Conservation (phyloP, 768 basidiomycete species). For the Termitomyces heimii region DNA sequence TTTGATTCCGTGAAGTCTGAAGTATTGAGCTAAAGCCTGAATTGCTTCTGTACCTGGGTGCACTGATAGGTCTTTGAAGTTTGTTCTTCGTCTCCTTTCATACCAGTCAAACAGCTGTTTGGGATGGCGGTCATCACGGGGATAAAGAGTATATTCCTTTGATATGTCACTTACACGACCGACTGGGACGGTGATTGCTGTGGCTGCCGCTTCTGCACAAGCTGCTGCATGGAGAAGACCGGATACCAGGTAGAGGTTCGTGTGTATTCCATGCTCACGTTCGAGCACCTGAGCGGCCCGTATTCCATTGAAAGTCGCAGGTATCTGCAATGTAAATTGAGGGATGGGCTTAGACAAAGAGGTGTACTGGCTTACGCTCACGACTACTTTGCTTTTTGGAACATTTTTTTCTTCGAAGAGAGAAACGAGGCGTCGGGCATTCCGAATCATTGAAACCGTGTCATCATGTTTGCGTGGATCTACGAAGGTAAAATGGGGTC, state of each 20-base stretch:
- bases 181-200: constrained; percentile 44
- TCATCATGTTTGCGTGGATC: constrained; percentile 41
- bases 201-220: constrained; percentile 47
- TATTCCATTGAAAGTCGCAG: constrained; percentile 52
- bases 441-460: constrained; percentile 29
- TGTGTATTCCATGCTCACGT: constrained; percentile 32
- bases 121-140: constrained; percentile 1
- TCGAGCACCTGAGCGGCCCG: constrained; percentile 37
- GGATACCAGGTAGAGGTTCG: constrained; percentile 48
- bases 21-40: constrained; percentile 37
- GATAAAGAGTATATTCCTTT: neutral
- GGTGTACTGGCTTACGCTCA: constrained; percentile 36
- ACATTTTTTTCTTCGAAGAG: constrained; percentile 37
- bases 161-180: constrained; percentile 33
- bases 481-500: constrained; percentile 45
- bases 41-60: constrained; percentile 44
- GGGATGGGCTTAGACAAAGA: neutral
- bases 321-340: constrained; percentile 32
- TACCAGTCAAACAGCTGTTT: constrained; percentile 36
- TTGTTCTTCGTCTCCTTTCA: constrained; percentile 26
- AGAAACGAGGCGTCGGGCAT: constrained; percentile 33
- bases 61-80: constrained; percentile 15
- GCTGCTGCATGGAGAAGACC: constrained; percentile 47
- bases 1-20: constrained; percentile 31
- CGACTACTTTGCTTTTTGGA: constrained; percentile 32